Base-by-base conservation (phyloP, 331 rosid species). In the Acacia concinna region DNA sequence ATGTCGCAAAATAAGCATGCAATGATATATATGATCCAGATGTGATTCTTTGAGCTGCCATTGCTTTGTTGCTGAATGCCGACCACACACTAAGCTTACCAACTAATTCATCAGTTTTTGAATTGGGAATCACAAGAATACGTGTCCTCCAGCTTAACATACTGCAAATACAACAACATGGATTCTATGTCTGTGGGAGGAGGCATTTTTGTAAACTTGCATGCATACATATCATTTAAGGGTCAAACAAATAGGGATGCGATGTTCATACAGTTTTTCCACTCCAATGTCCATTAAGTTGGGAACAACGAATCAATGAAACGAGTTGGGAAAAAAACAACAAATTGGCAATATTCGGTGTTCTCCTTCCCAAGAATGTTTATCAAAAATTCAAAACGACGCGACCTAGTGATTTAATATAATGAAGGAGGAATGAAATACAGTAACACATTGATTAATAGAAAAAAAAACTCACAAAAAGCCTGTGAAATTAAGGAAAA, bases 1-100 rank as follows among this genome's bases (percentile, higher is more conserved):
- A 77, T 82, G 82, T 82, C 44, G 51, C 35, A 56, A 70, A 27
- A 28, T 77, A 57, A 34, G 74, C 60, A 18, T 32, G 80, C 74
- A 59, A 76, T 31, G 20, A 35, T 25, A 74, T 8, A 35, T 25
- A 74, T 8, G 11, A 46, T 47, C 2, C 5, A 46, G 74, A 59
- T 81, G 30, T 81, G 74, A 12, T 34, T 81, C 52, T 13, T 12
- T 30, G 32, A 34, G 40, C 68, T 44, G 23, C 44, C 46, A 68
- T 14, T 13, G 67, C 67, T 34, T 15, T 59, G 57, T 75, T 81
- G 41, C 54, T 37, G 30, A 64, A 52, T 74, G 76, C 56, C 17
- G 27, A 54, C 79, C 71, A 31, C 74, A 3, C 71, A 23, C 66
- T 57, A 68, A 68, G 15, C 77, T 57, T 75, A 52, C 76, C 84